These are phyloP conservation scores for Trametes meyenii DNA, from an alignment of 768 basidiomycete genomes.

Conservation along the genomic window DNA sequence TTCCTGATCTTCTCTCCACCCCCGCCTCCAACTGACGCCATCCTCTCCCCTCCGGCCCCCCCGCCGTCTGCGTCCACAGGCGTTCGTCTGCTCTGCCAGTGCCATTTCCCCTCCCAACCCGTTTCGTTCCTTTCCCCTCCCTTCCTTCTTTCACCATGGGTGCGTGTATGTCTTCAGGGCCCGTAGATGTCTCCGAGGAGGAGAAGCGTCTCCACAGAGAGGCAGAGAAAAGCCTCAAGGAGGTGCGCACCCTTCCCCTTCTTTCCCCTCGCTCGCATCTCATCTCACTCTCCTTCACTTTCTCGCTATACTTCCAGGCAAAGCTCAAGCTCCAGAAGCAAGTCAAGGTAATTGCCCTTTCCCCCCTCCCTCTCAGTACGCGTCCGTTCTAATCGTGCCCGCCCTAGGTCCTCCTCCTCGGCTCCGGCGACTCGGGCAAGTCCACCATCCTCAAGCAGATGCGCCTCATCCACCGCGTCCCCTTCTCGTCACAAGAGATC, in stretches of 20 bases:
- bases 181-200: slow-evolving; percentile 65
- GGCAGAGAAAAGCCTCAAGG: slow-evolving; percentile 77
- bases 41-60: not conserved
- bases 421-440: slow-evolving; percentile 94
- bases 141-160: slow-evolving; percentile 52
- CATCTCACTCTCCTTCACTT: slow-evolving; percentile 2
- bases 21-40: slow-evolving; percentile 13
- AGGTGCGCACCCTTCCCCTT: slow-evolving; percentile 48
- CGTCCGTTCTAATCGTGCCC: slow-evolving; percentile 32
- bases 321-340: slow-evolving; percentile 70
- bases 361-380: slow-evolving; percentile 53
- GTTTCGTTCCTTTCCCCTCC: slow-evolving; percentile 18
- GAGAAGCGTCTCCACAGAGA: slow-evolving; percentile 67
- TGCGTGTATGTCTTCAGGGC: slow-evolving; percentile 71
- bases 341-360: slow-evolving; percentile 63
- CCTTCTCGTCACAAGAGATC: slow-evolving; percentile 80
- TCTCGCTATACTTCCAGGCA: slow-evolving; percentile 48
- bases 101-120: slow-evolving; percentile 2
- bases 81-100: slow-evolving; percentile 1
- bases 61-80: not conserved
- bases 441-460: slow-evolving; percentile 97
- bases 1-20: slow-evolving; percentile 16
- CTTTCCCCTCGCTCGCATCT: not conserved
- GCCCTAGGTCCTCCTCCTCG: slow-evolving; percentile 77
- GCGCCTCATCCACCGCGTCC: slow-evolving; percentile 89